A percentile compares a stretch with the other conserved stretches of the same genome.
phyloP scores from a whole-genome alignment of 805 yeast species.

The Komagataella mondaviorum region DNA sequence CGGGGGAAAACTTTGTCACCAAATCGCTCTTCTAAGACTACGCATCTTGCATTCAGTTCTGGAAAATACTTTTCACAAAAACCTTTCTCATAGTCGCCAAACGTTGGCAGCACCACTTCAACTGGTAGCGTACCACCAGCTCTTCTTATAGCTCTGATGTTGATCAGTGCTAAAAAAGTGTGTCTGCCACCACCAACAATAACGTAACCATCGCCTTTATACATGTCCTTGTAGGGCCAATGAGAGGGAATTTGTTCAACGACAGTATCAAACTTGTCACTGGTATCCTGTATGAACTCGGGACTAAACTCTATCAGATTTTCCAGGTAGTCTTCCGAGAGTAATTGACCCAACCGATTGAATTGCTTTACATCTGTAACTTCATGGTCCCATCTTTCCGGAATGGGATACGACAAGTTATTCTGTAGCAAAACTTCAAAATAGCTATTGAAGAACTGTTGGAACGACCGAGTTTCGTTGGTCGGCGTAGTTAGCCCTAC shows the following conservation, averaged over 20 bases:
- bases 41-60: constrained; percentile 48
- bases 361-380: constrained; percentile 19
- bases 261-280: constrained; percentile 17
- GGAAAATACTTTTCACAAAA: constrained; percentile 58
- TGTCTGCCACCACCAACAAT: constrained; percentile 75
- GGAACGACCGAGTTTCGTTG: not conserved
- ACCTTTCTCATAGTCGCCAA: constrained; percentile 57
- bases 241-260: constrained; percentile 14
- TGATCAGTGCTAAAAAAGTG: constrained; percentile 56
- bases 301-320: constrained; percentile 15
- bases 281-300: constrained; percentile 18
- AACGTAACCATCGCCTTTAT: constrained; percentile 35
- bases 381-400: constrained; percentile 14
- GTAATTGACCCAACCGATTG: constrained; percentile 12
- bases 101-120: constrained; percentile 68
- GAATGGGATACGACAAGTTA: constrained; percentile 16
- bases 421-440: constrained; percentile 16
- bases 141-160: constrained; percentile 51
- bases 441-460: constrained; percentile 12
- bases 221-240: constrained; percentile 11
- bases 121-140: constrained; percentile 62
- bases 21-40: constrained; percentile 45
- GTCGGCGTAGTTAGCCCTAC: not conserved
- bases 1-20: constrained; percentile 36
- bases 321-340: constrained; percentile 14